Percentiles rank a stretch among this genome's conserved stretches.
These are phyloP conservation scores for Diphasiastrum complanatum DNA, from an alignment of 83 land plant species.

Conservation along the genomic window DNA sequence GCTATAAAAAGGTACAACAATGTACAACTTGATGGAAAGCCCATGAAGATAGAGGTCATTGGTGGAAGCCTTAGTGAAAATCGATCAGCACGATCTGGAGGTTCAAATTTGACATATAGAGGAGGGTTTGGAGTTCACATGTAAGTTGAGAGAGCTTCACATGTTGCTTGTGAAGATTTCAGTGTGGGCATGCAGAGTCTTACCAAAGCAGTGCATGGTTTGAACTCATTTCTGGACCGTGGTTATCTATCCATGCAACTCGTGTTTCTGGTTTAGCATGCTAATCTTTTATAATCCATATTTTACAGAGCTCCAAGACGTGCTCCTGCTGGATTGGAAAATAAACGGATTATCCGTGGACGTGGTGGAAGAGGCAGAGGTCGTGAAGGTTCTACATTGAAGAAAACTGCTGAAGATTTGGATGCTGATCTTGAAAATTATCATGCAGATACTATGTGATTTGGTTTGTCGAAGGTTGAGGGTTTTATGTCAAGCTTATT, in stretches of 20 bases:
- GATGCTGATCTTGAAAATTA: conserved; percentile 21
- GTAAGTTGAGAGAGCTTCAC: conserved; percentile 1
- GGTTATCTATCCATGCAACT: background rate
- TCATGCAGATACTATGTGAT: conserved; percentile 16
- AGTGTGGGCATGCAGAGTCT: background rate
- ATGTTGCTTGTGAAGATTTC: background rate
- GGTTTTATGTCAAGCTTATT: background rate
- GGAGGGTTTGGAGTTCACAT: background rate
- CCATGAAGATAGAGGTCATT: conserved; percentile 38
- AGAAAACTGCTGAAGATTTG: conserved; percentile 15
- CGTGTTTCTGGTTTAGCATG: background rate
- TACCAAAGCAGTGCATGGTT: background rate
- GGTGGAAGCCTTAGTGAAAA: conserved; percentile 18
- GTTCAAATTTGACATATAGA: background rate
- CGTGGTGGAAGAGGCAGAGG: conserved; percentile 13
- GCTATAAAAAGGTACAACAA: conserved; percentile 42
- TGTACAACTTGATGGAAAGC: conserved; percentile 37
- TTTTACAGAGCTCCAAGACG: background rate
- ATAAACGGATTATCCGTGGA: background rate
- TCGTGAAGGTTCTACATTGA: background rate
- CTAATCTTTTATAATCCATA: background rate
- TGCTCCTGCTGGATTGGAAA: background rate
- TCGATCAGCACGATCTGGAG: background rate
- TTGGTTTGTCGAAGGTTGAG: too few relatives aligned
- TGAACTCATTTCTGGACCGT: background rate